Percentiles rank a stretch among this genome's conserved stretches.
phyloP scores from a whole-genome alignment of 2,329 filamentous ascomycete genomes.

The Ambrosiella xylebori region DNA sequence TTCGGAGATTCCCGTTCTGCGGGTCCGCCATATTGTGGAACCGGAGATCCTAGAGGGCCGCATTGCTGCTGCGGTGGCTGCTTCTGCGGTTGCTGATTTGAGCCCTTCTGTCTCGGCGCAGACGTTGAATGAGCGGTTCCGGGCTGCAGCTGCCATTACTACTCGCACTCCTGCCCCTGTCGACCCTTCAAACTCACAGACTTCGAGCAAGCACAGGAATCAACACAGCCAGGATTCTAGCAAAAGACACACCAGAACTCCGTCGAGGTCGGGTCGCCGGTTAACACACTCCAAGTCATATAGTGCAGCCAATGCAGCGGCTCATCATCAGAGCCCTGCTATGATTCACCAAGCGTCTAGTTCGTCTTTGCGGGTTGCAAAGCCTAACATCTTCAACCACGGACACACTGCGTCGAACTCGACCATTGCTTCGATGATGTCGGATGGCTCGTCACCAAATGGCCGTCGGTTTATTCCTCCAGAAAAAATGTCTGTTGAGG shows the following conservation, averaged over 20 bases:
- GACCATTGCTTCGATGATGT: slow-evolving; percentile 5
- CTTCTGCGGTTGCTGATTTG: background rate
- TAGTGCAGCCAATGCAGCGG: background rate
- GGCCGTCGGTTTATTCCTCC: background rate
- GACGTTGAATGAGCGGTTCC: background rate
- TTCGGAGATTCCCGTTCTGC: background rate
- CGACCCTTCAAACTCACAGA: background rate
- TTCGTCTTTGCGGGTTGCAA: background rate
- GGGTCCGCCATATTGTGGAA: background rate
- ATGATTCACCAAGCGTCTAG: slow-evolving; percentile 1
- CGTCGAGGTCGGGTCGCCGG: background rate
- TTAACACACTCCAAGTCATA: background rate
- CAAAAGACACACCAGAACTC: background rate
- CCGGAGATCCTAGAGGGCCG: background rate
- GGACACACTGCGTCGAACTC: slow-evolving; percentile 7
- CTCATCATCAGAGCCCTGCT: background rate
- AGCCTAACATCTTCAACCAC: background rate
- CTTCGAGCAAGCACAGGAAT: background rate
- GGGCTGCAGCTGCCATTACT: background rate
- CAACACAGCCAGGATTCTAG: background rate
- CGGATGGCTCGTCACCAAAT: slow-evolving; percentile 2
- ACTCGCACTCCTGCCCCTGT: background rate
- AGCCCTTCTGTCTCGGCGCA: background rate
- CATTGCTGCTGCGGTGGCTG: background rate
- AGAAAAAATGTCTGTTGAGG: slow-evolving; percentile 10